A percentile compares a stretch with the other conserved stretches of the same genome.
Conservation (phyloP, 2,329 filamentous ascomycete genomes). For the Neobulgaria alba region DNA sequence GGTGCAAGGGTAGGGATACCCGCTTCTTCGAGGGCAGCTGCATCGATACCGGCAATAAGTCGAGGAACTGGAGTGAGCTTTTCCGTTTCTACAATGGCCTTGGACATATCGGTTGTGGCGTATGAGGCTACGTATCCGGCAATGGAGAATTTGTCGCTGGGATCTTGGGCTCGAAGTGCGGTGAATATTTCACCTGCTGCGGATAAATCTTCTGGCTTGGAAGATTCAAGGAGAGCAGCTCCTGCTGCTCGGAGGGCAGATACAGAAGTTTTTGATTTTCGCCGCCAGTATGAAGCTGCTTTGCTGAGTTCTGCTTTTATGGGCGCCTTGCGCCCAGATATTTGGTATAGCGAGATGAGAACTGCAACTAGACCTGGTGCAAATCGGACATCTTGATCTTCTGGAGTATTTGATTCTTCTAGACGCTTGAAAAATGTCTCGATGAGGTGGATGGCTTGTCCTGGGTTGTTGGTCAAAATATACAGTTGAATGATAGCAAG, state of each 20-base stretch:
- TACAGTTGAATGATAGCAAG: conserved; percentile 79
- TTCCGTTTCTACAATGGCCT: conserved; percentile 45
- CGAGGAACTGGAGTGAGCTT: conserved; percentile 53
- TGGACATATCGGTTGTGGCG: conserved; percentile 50
- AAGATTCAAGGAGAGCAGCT: conserved; percentile 71
- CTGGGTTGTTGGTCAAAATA: conserved; percentile 60
- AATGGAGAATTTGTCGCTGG: conserved; percentile 59
- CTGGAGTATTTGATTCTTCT: conserved; percentile 48
- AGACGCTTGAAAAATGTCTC: conserved; percentile 67
- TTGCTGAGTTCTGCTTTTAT: conserved; percentile 67
- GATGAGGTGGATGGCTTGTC: conserved; percentile 65
- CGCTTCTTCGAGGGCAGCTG: conserved; percentile 51
- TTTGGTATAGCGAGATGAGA: conserved; percentile 68
- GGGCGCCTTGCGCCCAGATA: conserved; percentile 63
- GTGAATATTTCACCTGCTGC: conserved; percentile 74
- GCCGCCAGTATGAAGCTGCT: conserved; percentile 74
- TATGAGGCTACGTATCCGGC: conserved; percentile 84
- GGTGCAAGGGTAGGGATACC: conserved; percentile 49
- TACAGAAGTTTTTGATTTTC: conserved; percentile 47
- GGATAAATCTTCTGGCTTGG: conserved; percentile 56
- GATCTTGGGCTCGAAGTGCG: conserved; percentile 55
- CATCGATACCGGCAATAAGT: conserved; percentile 53
- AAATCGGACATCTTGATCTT: conserved; percentile 63
- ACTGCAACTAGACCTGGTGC: conserved; percentile 79
- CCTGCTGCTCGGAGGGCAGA: conserved; percentile 74